These are phyloP conservation scores for Hirsutella thompsonii DNA, from an alignment of 2,329 filamentous ascomycete genomes.

Conservation along the genomic window DNA sequence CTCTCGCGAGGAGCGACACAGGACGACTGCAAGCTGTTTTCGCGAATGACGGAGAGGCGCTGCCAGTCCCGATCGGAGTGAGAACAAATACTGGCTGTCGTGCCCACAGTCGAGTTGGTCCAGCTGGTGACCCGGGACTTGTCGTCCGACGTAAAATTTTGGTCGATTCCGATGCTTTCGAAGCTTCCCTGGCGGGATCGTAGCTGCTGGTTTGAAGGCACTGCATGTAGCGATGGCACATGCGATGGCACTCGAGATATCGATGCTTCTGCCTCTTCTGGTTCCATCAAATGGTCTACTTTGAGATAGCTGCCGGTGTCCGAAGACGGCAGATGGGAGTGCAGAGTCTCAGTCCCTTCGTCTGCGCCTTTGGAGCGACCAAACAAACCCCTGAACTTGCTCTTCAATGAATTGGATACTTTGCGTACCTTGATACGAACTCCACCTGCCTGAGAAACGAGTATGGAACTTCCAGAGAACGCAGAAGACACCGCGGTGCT, in stretches of 20 bases:
- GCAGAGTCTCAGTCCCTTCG: slow-evolving; percentile 2
- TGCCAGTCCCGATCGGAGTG: slow-evolving; percentile 36
- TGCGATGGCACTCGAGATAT: slow-evolving; percentile 35
- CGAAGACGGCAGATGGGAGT: slow-evolving; percentile 5
- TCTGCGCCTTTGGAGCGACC: slow-evolving; percentile 12
- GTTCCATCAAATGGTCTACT: slow-evolving; percentile 19
- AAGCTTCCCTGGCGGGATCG: slow-evolving; percentile 42
- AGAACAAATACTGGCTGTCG: slow-evolving; percentile 29
- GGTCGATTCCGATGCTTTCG: slow-evolving; percentile 31
- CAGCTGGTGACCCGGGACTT: slow-evolving; percentile 61
- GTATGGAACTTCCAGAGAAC: slow-evolving; percentile 12
- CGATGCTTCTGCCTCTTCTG: slow-evolving; percentile 28
- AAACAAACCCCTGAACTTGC: slow-evolving; percentile 39
- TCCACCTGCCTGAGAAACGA: slow-evolving; percentile 13
- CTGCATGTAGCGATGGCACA: slow-evolving; percentile 35
- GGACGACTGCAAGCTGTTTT: slow-evolving; percentile 31
- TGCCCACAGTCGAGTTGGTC: slow-evolving; percentile 49
- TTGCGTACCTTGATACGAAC: slow-evolving; percentile 43
- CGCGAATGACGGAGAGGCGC: slow-evolving; percentile 51
- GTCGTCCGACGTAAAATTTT: slow-evolving; percentile 29
- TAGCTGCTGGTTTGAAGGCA: slow-evolving; percentile 31
- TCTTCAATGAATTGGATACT: slow-evolving; percentile 48
- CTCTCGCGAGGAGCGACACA: slow-evolving; percentile 17
- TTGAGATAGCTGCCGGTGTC: slow-evolving; percentile 18
- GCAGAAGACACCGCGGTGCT: slow-evolving; percentile 20